phyloP scores from a whole-genome alignment of 2,329 filamentous ascomycete genomes.

The Coniochaeta sp. region DNA sequence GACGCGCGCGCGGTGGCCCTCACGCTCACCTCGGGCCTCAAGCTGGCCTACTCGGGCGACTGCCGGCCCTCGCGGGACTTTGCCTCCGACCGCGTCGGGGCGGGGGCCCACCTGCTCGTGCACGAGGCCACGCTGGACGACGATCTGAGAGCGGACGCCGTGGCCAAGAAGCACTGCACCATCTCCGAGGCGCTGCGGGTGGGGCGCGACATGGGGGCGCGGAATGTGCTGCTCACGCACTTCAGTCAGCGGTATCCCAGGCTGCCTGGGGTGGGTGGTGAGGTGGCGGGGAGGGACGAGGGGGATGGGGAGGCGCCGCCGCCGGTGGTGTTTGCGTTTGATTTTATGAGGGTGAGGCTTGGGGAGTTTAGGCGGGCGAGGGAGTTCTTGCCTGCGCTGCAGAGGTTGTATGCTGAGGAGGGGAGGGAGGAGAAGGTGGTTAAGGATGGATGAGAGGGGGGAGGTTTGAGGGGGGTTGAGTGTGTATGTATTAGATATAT shows the following conservation, averaged over 20 bases:
- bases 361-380: slow-evolving; percentile 63
- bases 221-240: slow-evolving; percentile 79
- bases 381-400: slow-evolving; percentile 52
- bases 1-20: slow-evolving; percentile 70
- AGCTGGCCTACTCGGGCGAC: slow-evolving; percentile 89
- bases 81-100: slow-evolving; percentile 66
- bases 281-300: slow-evolving; percentile 19
- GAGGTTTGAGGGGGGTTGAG: neutral
- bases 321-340: slow-evolving; percentile 67
- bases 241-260: slow-evolving; percentile 94
- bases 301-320: too few relatives aligned
- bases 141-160: slow-evolving; percentile 68
- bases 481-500: too few relatives aligned
- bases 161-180: slow-evolving; percentile 85
- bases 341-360: slow-evolving; percentile 68
- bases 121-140: slow-evolving; percentile 97
- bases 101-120: slow-evolving; percentile 72
- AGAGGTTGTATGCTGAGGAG: slow-evolving; percentile 40
- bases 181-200: slow-evolving; percentile 77
- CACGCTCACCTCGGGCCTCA: slow-evolving; percentile 70
- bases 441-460: neutral
- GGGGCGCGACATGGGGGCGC: slow-evolving; percentile 70
- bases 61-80: slow-evolving; percentile 73
- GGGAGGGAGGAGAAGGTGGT: slow-evolving; percentile 12
- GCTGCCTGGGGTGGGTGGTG: slow-evolving; percentile 32